Percentiles rank a stretch among this genome's conserved stretches.
phyloP scores from a whole-genome alignment of 1,284 basidiomycete species.

The Sporisorium reilianum region DNA sequence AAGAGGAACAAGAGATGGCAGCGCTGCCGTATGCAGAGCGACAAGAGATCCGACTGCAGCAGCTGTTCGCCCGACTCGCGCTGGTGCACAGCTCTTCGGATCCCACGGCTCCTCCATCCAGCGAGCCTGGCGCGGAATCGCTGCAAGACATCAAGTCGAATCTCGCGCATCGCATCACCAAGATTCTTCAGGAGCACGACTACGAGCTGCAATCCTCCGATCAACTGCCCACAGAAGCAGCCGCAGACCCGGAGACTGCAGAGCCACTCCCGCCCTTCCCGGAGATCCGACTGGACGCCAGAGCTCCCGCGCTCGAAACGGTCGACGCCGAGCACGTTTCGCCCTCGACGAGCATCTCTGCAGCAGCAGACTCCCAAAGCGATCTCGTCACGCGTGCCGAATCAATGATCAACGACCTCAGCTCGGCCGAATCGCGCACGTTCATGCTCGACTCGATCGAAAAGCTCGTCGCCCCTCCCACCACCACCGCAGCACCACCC shows the following conservation, averaged over 20 bases:
- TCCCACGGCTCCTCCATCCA: neutral
- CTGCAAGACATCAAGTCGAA: slow-evolving; percentile 37
- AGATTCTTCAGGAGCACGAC: slow-evolving; percentile 27
- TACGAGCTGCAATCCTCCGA: slow-evolving; percentile 22
- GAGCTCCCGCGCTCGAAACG: neutral
- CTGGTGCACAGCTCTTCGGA: slow-evolving; percentile 22
- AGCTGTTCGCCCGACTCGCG: slow-evolving; percentile 43
- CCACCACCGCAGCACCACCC: slow-evolving; percentile 11
- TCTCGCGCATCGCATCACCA: slow-evolving; percentile 38
- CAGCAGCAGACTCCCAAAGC: neutral
- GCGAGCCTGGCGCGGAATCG: slow-evolving; percentile 10
- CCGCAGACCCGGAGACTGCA: neutral
- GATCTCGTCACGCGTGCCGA: slow-evolving; percentile 28
- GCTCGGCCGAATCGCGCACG: slow-evolving; percentile 18
- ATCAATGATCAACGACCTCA: slow-evolving; percentile 32
- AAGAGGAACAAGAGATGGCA: slow-evolving; percentile 16
- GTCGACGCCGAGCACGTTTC: neutral
- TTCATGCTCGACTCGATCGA: slow-evolving; percentile 48
- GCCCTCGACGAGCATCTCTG: neutral
- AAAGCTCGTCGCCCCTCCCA: slow-evolving; percentile 10
- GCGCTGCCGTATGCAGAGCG: slow-evolving; percentile 35
- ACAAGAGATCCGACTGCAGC: slow-evolving; percentile 41
- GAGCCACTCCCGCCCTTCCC: slow-evolving; percentile 7
- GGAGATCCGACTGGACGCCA: slow-evolving; percentile 17
- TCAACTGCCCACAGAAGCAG: neutral